Conservation (phyloP, 2,329 filamentous ascomycete species). For the Monilinia laxa region DNA sequence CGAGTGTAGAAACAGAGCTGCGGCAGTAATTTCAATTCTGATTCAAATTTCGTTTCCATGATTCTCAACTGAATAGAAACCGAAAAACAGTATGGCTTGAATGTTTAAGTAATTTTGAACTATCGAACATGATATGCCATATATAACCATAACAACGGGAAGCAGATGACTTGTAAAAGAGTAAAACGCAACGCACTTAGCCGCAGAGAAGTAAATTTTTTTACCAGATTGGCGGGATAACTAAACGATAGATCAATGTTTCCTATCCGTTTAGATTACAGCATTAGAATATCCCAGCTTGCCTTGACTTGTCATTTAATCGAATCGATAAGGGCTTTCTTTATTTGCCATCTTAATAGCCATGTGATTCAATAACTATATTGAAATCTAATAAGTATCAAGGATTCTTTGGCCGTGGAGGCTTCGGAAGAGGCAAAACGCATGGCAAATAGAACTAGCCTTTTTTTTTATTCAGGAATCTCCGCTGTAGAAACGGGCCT, state of each 20-base stretch:
- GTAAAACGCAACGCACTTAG: too few relatives aligned
- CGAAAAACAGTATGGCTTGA: background rate
- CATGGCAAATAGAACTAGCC: background rate
- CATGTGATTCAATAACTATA: background rate
- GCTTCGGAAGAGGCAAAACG: background rate
- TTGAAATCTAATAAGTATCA: background rate
- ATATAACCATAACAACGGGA: too few relatives aligned
- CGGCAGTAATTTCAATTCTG: background rate
- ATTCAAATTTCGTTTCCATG: background rate
- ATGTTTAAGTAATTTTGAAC: background rate
- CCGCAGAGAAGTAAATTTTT: too few relatives aligned
- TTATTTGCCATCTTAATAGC: conserved; percentile 6
- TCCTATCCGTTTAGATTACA: background rate
- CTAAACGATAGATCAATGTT: background rate
- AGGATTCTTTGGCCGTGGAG: background rate
- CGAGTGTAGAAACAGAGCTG: background rate
- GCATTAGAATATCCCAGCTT: background rate
- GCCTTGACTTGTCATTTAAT: background rate
- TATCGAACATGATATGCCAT: too few relatives aligned
- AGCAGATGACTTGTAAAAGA: too few relatives aligned
- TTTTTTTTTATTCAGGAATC: background rate
- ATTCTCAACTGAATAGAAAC: too few relatives aligned
- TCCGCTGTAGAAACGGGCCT: too few relatives aligned
- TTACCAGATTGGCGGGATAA: too few relatives aligned
- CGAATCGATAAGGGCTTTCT: background rate